Evolutionary conservation across 192 early-diverging fungal genomes (phyloP).

Genomic region (Backusella australiensis): DNA sequence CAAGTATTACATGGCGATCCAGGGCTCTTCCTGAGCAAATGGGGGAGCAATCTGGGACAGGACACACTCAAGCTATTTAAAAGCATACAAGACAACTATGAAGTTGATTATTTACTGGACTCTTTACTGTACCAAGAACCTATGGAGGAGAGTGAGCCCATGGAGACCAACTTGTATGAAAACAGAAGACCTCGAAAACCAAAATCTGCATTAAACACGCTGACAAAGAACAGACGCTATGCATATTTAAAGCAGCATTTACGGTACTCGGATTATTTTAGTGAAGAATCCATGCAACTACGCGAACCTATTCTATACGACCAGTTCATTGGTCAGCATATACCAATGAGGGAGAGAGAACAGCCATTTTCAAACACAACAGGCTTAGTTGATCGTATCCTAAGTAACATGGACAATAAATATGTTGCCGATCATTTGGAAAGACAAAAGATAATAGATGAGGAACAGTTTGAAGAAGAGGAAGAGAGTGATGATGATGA

Average conservation of each 20-base stretch:
- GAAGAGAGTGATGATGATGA: conserved; percentile 34
- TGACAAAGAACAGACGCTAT: conserved; percentile 37
- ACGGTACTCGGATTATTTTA: conserved; percentile 35
- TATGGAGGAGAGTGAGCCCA: neutral
- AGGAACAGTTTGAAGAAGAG: conserved; percentile 43
- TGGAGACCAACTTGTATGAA: neutral
- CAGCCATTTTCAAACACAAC: conserved; percentile 33
- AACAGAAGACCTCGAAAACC: neutral
- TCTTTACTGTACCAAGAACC: conserved; percentile 16
- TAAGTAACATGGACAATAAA: conserved; percentile 32
- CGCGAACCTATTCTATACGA: conserved; percentile 44
- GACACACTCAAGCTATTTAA: conserved; percentile 30
- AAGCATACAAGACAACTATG: conserved; percentile 33
- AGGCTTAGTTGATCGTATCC: conserved; percentile 34
- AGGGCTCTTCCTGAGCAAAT: conserved; percentile 38
- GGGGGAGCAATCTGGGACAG: conserved; percentile 35
- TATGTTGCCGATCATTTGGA: conserved; percentile 28
- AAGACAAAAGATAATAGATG: conserved; percentile 14
- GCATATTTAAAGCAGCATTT: conserved; percentile 32
- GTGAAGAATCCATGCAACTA: conserved; percentile 34
- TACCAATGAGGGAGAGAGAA: conserved; percentile 22
- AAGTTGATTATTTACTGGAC: conserved; percentile 35
- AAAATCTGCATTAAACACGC: conserved; percentile 16
- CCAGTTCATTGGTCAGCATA: conserved; percentile 41
- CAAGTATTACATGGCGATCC: conserved; percentile 31